Conservation (phyloP, 192 early-diverging fungal genomes). For the Obelidium mucronatum region DNA sequence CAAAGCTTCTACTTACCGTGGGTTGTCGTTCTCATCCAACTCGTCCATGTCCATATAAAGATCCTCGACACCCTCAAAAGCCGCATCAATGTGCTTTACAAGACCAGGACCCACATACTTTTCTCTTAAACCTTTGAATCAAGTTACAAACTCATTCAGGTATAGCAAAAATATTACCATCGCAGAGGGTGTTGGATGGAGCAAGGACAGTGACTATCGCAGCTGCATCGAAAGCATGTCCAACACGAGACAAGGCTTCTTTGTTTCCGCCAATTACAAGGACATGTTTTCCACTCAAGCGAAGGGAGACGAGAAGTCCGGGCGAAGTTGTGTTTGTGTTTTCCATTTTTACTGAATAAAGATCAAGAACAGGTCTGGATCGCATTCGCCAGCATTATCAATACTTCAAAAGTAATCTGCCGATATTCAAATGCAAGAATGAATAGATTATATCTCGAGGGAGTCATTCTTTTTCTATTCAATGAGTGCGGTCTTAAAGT, state of each 20-base stretch:
- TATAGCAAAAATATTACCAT: not conserved
- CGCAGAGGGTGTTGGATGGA: conserved; percentile 54
- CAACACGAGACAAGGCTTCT: conserved; percentile 84
- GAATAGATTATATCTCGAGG: too few species aligned
- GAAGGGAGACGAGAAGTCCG: conserved; percentile 79
- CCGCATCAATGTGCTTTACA: conserved; percentile 54
- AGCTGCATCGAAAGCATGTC: conserved; percentile 81
- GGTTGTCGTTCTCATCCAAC: not conserved
- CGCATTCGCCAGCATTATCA: too few species aligned
- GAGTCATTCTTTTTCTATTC: too few species aligned
- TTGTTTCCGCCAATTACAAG: conserved; percentile 90
- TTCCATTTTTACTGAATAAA: too few species aligned
- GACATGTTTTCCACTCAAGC: conserved; percentile 74
- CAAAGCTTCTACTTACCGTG: not conserved
- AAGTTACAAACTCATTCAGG: not conserved
- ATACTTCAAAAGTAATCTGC: too few species aligned
- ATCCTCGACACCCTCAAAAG: conserved; percentile 56
- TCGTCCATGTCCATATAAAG: conserved; percentile 37
- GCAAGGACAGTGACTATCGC: conserved; percentile 81
- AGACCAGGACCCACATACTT: conserved; percentile 40
- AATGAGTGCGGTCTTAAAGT: too few species aligned
- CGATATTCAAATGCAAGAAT: too few species aligned
- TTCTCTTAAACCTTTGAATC: not conserved
- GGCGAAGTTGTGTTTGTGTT: too few species aligned
- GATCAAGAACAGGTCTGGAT: too few species aligned